Percentiles rank a stretch among this genome's conserved stretches.
phyloP scores from a whole-genome alignment of 2,329 filamentous ascomycete genomes.

The Colletotrichum sp. region DNA sequence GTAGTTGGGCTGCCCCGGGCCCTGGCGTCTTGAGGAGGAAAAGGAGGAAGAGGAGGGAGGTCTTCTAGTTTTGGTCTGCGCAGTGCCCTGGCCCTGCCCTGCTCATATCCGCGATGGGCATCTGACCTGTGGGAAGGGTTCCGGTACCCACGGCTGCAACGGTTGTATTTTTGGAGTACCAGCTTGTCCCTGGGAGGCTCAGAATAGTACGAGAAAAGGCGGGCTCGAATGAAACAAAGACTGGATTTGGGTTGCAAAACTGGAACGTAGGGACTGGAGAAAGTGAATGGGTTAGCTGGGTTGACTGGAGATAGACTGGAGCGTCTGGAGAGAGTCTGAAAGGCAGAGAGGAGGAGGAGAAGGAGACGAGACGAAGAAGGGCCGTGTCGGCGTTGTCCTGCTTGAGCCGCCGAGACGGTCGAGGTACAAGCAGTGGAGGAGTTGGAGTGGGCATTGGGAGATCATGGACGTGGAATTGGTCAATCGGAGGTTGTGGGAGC shows the following conservation, averaged over 20 bases:
- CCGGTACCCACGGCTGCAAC: background rate
- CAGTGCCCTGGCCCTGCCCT: background rate
- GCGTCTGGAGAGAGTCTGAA: background rate
- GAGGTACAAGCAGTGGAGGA: background rate
- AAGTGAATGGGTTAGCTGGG: constrained; percentile 11
- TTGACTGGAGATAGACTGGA: background rate
- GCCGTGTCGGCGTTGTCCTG: background rate
- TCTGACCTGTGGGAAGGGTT: background rate
- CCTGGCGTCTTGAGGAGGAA: background rate
- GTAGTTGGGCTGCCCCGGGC: background rate
- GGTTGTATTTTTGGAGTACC: background rate
- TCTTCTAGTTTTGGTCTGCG: background rate
- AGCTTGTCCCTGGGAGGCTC: background rate
- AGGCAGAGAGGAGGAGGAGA: background rate
- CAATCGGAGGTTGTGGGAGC: background rate
- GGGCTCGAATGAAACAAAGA: background rate
- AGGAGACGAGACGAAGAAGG: background rate
- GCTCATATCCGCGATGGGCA: background rate
- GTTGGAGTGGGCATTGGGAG: background rate
- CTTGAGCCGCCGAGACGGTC: constrained; percentile 7
- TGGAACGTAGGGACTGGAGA: constrained; percentile 9
- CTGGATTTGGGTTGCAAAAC: background rate
- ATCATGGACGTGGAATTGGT: background rate
- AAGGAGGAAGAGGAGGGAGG: background rate
- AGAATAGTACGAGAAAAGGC: background rate